These are phyloP conservation scores for Boletellus ananas DNA, from an alignment of 768 basidiomycete species.

Conservation along the genomic window DNA sequence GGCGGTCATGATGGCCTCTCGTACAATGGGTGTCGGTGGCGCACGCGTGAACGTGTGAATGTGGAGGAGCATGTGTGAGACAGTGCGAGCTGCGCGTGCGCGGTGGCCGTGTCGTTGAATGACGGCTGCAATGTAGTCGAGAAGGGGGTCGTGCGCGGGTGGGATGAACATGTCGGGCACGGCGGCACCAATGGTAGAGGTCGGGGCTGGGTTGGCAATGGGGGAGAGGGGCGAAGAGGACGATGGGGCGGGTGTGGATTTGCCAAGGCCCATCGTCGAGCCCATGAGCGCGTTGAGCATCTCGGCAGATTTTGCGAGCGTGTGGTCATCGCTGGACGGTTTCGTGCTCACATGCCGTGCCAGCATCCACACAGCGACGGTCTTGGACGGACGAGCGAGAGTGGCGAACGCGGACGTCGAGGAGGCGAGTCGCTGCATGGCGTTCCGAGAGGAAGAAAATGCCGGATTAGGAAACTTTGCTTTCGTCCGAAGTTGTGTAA, in stretches of 20 bases:
- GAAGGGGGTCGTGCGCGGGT: slow-evolving; percentile 71
- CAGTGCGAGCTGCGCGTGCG: slow-evolving; percentile 51
- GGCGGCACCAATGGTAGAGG: not conserved
- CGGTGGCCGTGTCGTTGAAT: slow-evolving; percentile 65
- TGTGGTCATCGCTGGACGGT: slow-evolving; percentile 20
- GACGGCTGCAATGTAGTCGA: slow-evolving; percentile 59
- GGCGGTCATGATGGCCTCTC: slow-evolving; percentile 61
- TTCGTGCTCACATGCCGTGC: slow-evolving; percentile 15
- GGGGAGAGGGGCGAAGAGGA: not conserved
- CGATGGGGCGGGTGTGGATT: not conserved
- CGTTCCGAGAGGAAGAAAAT: no score
- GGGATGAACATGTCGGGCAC: slow-evolving; percentile 51
- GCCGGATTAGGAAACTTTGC: no score
- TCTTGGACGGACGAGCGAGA: not conserved
- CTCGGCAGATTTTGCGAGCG: slow-evolving; percentile 22
- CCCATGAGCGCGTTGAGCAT: slow-evolving; percentile 24
- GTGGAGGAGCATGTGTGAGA: slow-evolving; percentile 61
- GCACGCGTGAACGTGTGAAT: slow-evolving; percentile 73
- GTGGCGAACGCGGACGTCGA: not conserved
- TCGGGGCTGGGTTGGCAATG: not conserved
- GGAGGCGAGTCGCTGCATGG: not conserved
- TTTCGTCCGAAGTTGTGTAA: no score
- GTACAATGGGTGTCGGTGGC: slow-evolving; percentile 77
- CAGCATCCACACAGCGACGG: not conserved
- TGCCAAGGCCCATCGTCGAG: slow-evolving; percentile 18